Evolutionary conservation across 2,329 filamentous ascomycete species (phyloP), one percentile per base, ranked within the genome.

Genomic region (Penicillium nordicum): DNA sequence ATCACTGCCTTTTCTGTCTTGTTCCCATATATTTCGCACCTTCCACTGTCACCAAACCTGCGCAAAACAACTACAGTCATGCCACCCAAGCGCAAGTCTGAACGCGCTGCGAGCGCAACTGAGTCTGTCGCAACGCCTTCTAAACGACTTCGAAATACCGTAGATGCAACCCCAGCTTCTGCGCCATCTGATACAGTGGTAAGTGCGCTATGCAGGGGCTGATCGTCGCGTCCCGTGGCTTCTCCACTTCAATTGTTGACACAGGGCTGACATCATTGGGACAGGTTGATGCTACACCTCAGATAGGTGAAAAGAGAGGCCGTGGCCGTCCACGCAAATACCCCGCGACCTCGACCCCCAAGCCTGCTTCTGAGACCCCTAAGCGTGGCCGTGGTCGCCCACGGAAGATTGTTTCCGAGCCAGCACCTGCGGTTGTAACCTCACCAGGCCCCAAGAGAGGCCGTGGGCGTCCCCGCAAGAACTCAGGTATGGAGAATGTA

Each of bases 271-370:
- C 29, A 27, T 30, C 11, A 12, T 25, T 36, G 25, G 16, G 27
- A 50, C 27, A 61, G 57, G 16, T 51, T 27, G 54, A 38, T 34
- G 30, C 40, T 29, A 60, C 53, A 7, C 66, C 67, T 18, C 59
- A 63, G 50, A 66, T 64, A 7, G 64, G 60, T 23, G 70, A 70
- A 46, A 72, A 70, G 55, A 64, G 68, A 57, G 69, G 67, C 44
- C 69, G 70, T 48, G 70, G 70, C 50, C 70, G 70, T 27, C 70
- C 70, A n/a, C 66, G 70, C 48, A 72, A 72, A 51, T 66, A 66
- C 36, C 68, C 70, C 8, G 63, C 63, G n/a, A 64, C 60, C 6
- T 49, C 57, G 16, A 56, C 50, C 3, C 64, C 67, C 9, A 65
- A 67, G 53, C 59, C 64, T 9, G 46, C 59, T 50, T 59, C 66